Evolutionary conservation across 192 early-diverging fungal species (phyloP).

Genomic region (Entomortierella lignicola): DNA sequence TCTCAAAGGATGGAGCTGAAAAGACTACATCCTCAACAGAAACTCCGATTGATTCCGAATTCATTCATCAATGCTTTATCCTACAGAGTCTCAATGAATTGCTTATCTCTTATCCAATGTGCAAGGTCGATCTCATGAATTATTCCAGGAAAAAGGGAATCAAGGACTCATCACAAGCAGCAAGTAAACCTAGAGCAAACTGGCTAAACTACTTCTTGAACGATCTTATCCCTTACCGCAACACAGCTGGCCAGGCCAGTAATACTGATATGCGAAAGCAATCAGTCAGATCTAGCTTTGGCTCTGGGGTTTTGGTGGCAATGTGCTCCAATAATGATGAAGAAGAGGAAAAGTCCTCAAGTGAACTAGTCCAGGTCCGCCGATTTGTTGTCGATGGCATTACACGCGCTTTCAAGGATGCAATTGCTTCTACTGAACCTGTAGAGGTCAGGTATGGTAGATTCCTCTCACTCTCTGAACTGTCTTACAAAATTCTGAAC

Average conservation of each 20-base stretch:
- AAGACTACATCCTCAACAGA: neutral
- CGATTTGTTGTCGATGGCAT: slow-evolving; percentile 77
- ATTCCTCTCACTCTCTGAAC: slow-evolving; percentile 75
- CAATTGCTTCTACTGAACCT: slow-evolving; percentile 60
- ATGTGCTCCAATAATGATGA: slow-evolving; percentile 62
- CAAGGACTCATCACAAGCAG: slow-evolving; percentile 58
- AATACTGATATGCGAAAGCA: slow-evolving; percentile 64
- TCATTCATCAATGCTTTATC: slow-evolving; percentile 71
- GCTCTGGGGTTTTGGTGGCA: slow-evolving; percentile 71
- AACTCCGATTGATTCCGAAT: slow-evolving; percentile 16
- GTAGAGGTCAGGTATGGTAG: slow-evolving; percentile 72
- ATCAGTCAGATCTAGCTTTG: slow-evolving; percentile 73
- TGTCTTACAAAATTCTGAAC: slow-evolving; percentile 74
- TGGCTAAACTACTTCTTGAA: slow-evolving; percentile 72
- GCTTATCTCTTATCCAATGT: slow-evolving; percentile 82
- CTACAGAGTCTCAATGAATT: slow-evolving; percentile 90
- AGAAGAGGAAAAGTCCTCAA: slow-evolving; percentile 63
- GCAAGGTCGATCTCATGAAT: slow-evolving; percentile 77
- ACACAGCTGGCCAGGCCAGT: slow-evolving; percentile 41
- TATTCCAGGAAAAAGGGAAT: slow-evolving; percentile 60
- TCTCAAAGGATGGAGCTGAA: neutral
- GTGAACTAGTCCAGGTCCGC: slow-evolving; percentile 69
- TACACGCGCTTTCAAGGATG: slow-evolving; percentile 70
- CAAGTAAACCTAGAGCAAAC: slow-evolving; percentile 54
- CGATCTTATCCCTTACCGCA: slow-evolving; percentile 72